Percentiles rank a stretch among this genome's conserved stretches.
These are phyloP conservation scores for Byssochlamys sp. DNA, from an alignment of 2,329 filamentous ascomycete species.

Conservation along the genomic window DNA sequence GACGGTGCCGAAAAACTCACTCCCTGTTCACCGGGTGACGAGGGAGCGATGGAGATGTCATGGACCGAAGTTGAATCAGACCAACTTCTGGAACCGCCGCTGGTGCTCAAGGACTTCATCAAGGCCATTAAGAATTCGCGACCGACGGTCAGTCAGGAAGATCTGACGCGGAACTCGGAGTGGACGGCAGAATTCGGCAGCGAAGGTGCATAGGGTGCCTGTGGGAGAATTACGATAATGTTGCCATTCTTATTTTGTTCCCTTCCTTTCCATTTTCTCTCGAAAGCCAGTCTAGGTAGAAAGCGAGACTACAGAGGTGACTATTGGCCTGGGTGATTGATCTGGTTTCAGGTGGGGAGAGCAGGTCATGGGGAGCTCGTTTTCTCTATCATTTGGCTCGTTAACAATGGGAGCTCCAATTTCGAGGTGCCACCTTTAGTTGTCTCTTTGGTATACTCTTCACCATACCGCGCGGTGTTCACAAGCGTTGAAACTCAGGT, in stretches of 20 bases:
- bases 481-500: not conserved
- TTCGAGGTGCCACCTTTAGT: not conserved
- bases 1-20: slow-evolving; percentile 56
- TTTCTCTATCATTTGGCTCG: not conserved
- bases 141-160: slow-evolving; percentile 81
- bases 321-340: not conserved
- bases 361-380: not conserved
- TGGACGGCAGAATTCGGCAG: slow-evolving; percentile 97
- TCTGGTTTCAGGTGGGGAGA: not conserved
- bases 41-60: slow-evolving; percentile 79
- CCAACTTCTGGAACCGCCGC: slow-evolving; percentile 71
- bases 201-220: slow-evolving; percentile 54
- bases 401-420: not conserved
- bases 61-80: slow-evolving; percentile 83
- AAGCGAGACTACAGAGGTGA: not conserved
- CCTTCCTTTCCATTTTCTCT: not conserved
- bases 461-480: not conserved
- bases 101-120: slow-evolving; percentile 84
- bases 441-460: not conserved
- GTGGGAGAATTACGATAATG: not conserved
- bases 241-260: not conserved
- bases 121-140: slow-evolving; percentile 80
- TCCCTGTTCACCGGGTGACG: slow-evolving; percentile 86
- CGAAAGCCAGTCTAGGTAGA: not conserved
- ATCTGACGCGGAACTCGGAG: slow-evolving; percentile 72